phyloP scores from a whole-genome alignment of 208 protist species.

The Trypanosoma scelopori region DNA sequence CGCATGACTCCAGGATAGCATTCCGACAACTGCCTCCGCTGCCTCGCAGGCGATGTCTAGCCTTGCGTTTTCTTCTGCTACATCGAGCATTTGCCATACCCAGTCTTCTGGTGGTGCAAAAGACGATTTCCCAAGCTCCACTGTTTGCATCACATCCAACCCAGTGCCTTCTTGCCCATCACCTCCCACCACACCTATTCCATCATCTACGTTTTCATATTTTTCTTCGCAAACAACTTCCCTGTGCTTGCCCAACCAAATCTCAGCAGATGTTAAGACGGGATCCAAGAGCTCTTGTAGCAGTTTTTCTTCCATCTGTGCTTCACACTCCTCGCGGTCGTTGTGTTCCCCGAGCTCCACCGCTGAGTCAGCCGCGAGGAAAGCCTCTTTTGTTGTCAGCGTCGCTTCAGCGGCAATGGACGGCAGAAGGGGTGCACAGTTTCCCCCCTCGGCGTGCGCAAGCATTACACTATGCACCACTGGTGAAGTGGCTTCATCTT shows the following conservation, averaged over 20 bases:
- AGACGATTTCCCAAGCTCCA: not conserved
- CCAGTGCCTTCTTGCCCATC: not conserved
- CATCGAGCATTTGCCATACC: not conserved
- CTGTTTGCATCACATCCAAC: not conserved
- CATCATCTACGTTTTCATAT: not conserved
- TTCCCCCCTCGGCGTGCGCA: not conserved
- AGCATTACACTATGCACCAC: not conserved
- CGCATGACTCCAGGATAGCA: slow-evolving; percentile 7
- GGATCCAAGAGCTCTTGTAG: not conserved
- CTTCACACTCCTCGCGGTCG: not conserved
- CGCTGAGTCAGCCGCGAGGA: not conserved
- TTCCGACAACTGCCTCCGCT: not conserved
- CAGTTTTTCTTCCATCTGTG: not conserved
- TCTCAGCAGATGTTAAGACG: not conserved
- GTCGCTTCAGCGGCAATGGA: not conserved
- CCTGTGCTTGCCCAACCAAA: not conserved
- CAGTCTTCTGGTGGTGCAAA: not conserved
- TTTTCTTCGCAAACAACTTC: not conserved
- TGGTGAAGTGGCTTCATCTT: slow-evolving; percentile 21
- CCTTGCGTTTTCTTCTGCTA: slow-evolving; percentile 14
- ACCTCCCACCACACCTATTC: not conserved
- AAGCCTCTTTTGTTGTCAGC: not conserved
- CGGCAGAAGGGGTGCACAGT: not conserved
- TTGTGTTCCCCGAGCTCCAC: not conserved
- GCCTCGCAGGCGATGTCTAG: slow-evolving; percentile 17